Evolutionary conservation across 768 basidiomycete genomes (phyloP).

Genomic region (Tricholomella constricta): DNA sequence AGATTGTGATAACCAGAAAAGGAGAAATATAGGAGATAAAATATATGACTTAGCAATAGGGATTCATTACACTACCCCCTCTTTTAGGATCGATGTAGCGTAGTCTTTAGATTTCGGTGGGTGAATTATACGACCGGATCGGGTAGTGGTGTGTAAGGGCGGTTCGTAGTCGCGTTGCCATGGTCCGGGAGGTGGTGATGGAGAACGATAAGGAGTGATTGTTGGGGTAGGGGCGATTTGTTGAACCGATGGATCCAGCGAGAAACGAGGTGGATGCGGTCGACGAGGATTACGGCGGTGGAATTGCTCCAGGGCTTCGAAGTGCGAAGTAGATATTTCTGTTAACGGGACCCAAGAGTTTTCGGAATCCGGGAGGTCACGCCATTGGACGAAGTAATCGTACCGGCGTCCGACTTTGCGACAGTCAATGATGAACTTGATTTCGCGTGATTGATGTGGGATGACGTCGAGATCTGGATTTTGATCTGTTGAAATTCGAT

Average conservation of each 20-base stretch:
- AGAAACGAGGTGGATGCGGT: slow-evolving; percentile 3
- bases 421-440: neutral
- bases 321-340: slow-evolving; percentile 4
- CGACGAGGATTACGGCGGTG: neutral
- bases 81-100: slow-evolving; percentile 6
- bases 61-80: slow-evolving; percentile 15
- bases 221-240: neutral
- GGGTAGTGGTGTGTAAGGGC: slow-evolving; percentile 20
- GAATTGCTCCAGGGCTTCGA: slow-evolving; percentile 6
- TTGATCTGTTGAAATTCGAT: neutral
- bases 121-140: slow-evolving; percentile 18
- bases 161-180: slow-evolving; percentile 21
- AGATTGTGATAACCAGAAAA: too few species aligned
- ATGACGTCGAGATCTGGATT: slow-evolving; percentile 1
- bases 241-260: neutral
- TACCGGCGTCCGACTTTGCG: slow-evolving; percentile 6
- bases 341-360: slow-evolving; percentile 14
- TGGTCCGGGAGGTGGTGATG: slow-evolving; percentile 12
- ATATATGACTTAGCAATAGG: too few species aligned
- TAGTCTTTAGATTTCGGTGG: slow-evolving; percentile 15
- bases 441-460: neutral
- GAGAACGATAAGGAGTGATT: neutral
- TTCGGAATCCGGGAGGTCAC: slow-evolving; percentile 7
- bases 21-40: too few species aligned
- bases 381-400: slow-evolving; percentile 7